Evolutionary conservation across 2,329 filamentous ascomycete species (phyloP), one percentile per base, ranked within the genome.

Genomic region (Cytospora mali): DNA sequence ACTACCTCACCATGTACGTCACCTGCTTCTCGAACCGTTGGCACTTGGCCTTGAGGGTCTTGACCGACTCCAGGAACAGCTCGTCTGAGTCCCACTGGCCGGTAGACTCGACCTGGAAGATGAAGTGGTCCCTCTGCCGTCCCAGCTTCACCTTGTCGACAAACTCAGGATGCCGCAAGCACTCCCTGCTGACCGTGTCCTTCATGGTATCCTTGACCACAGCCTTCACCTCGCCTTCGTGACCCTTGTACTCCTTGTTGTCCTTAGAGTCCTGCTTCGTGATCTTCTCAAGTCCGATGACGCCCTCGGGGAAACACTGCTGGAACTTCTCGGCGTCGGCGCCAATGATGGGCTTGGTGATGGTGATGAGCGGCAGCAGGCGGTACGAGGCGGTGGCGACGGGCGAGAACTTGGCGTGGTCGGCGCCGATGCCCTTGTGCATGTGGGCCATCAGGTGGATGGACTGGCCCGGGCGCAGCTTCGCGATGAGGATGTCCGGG

Each of bases 341-440:
- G 50, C 94, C 95, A 4, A 96, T 74, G 65, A 99, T 98, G 23
- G 95, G 95, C 69, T 84, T 80, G 51, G 84, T 80, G 72, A 99
- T 98, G 67, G 85, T 84, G 75, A 99, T 98, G 68, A 88, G 88
- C 9, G 95, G 95, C 72, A 99, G 80, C 23, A 99, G 84, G 55
- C 95, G 88, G 80, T 99, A 99, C 27, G 90, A 92, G 3, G 95
- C 95, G 1, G 95, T 97, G 3, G 94, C 93, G 39, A 98, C 95
- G 53, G 95, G 95, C 0, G 92, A 97, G 80, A 95, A 99, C 77
- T 99, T 99, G 70, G 95, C 90, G 76, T 99, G 95, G 76, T 99
- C 95, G 67, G 89, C 87, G 54, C 95, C 95, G 68, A 96, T 88
- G 65, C 96, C 95, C 79, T 97, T 96, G 79, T 96, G 88, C 79